Evolutionary conservation across 257 asterid genomes (phyloP), one percentile per base, ranked within the genome.

Genomic region (Ocimum tenuiflorum): DNA sequence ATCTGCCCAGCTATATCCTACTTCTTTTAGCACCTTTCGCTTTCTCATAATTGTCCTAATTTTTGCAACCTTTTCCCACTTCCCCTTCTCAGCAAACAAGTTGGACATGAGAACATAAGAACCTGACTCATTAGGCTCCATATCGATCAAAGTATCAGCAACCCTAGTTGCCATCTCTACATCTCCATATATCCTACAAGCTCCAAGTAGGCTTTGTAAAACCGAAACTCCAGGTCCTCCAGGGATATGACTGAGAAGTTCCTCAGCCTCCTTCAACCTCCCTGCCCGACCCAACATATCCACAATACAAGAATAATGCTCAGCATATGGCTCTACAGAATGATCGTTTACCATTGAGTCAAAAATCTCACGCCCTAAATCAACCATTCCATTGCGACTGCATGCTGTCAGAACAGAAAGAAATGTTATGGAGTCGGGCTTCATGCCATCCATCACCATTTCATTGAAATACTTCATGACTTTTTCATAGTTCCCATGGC

Each of bases 281-380:
- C 97, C 97, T 0, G 86, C 83, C 38, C 98, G 77, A n/a, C 94
- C 98, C 77, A 92, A 78, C 96, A 92, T 87, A 60, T 92, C 98
- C 20, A 87, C 96, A 56, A 89, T 47, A 70, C 97, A 89, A 1
- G 95, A 82, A 42, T 83, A 89, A 58, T 87, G 98, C 82, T 89
- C 98, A 0, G 81, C 42, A 8, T 78, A 80, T 45, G 91, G 88
- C 46, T 84, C 85, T 7, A 92, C 80, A 33, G 69, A 77, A 51
- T 81, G 74, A 29, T 74, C 79, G 46, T 61, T 68, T 20, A 80
- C 60, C 97, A 89, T 89, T 8, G 95, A 85, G 43, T 78, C 69
- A 66, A 92, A 92, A 14, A 84, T 70, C 55, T 78, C 73, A 11
- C 79, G 50, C 59, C 98, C 98, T 3, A 31, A 17, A 66, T 83